phyloP scores from a whole-genome alignment of 106 monocot species.

The Narthecium ossifragum region DNA sequence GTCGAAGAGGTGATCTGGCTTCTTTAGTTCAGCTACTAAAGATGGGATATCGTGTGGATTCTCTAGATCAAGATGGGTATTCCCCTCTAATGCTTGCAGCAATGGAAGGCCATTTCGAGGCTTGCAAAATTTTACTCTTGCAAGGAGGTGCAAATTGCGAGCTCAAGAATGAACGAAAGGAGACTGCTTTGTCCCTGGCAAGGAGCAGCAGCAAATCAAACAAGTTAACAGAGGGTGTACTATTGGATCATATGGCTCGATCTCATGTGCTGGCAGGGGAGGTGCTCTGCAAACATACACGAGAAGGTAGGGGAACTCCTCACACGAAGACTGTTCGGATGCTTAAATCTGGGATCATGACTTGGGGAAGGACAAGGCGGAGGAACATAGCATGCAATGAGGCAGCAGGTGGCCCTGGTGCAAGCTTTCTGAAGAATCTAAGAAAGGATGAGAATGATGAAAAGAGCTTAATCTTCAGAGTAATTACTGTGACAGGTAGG shows the following conservation, averaged over 20 bases:
- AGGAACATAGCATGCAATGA: conserved; percentile 59
- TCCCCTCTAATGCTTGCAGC: conserved; percentile 66
- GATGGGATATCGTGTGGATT: conserved; percentile 33
- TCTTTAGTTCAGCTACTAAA: conserved; percentile 39
- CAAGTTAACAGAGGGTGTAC: conserved; percentile 29
- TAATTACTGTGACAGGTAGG: conserved; percentile 32
- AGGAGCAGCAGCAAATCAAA: conserved; percentile 23
- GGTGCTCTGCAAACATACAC: conserved; percentile 48
- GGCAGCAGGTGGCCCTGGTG: conserved; percentile 36
- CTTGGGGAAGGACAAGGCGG: conserved; percentile 44
- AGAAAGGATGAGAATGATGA: conserved; percentile 4
- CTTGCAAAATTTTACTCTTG: conserved; percentile 37
- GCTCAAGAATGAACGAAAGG: conserved; percentile 22
- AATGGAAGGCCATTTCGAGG: conserved; percentile 34
- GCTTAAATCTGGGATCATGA: conserved; percentile 44
- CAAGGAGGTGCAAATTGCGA: conserved; percentile 33
- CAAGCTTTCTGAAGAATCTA: conserved; percentile 37
- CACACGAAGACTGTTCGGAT: conserved; percentile 45
- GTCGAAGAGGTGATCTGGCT: conserved; percentile 33
- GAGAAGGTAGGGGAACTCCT: conserved; percentile 35
- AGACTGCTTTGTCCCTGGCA: conserved; percentile 51
- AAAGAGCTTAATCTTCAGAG: conserved; percentile 23
- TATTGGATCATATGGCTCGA: conserved; percentile 40
- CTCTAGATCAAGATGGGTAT: conserved; percentile 43
- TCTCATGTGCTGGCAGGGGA: conserved; percentile 33